Evolutionary conservation across 495 filamentous ascomycete genomes (phyloP), one percentile per base, ranked within the genome.

Genomic region (Tricharina praecox): DNA sequence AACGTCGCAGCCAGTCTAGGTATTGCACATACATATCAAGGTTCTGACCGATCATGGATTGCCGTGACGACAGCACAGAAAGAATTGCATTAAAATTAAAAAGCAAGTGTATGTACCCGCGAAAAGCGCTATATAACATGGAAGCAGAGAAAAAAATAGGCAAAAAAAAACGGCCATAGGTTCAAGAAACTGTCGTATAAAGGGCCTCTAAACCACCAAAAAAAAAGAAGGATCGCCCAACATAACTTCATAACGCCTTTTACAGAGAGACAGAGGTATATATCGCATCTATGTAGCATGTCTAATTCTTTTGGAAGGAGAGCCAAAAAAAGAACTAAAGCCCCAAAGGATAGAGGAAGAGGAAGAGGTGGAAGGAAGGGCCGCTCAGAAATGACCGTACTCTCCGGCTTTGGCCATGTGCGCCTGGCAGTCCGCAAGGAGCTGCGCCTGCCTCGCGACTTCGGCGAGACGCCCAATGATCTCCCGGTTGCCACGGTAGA

Each of bases 401-500:
- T 55, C 55, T 35, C 55, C 56, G 3, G 52, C 58, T 24, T 51
- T 23, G 16, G 53, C 34, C 34, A 59, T 54, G 21, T 53, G 47
- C 23, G 51, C 46, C 63, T 90, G 80, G 58, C 90, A 96, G 62
- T 88, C 83, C 15, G 83, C 80, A 49, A 97, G 62, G 41, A 97
- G 84, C 23, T 76, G 72, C 26, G 86, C 82, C 59, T 96, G 90
- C 59, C 82, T 80, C 8, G 79, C 79, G 21, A 97, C 79, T 52
- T 97, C 92, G 15, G 72, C 83, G 34, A 97, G 69, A 36, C 73
- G 71, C 16, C 84, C 74, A 60, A 97, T 80, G 24, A 96, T 86
- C 57, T 84, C 73, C 61, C 78, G 83, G 53, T 93, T 96, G 9
- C 90, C 87, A 40, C 93, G 81, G 37, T 85, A 79, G 62, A 97